Evolutionary conservation across 306 rosid genomes (phyloP).

Genomic region (Erythrophleum fordii): DNA sequence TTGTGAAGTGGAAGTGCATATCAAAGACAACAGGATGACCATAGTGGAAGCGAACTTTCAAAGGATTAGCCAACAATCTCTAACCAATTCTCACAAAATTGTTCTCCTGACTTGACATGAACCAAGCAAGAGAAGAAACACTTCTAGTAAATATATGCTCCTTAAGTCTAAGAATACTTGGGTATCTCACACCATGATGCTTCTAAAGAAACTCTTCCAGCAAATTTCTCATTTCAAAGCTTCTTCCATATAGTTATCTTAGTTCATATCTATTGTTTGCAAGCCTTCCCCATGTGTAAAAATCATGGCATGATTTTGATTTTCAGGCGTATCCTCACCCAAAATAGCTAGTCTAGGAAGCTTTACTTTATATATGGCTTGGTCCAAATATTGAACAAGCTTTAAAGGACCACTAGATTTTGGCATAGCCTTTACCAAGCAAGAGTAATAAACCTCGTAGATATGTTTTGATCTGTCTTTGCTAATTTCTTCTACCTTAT

Average conservation of each 20-base stretch:
- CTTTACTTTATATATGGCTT: slow-evolving; percentile 89
- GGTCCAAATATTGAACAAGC: slow-evolving; percentile 84
- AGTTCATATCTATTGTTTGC: slow-evolving; percentile 97
- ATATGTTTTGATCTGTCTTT: slow-evolving; percentile 75
- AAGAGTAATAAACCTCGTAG: slow-evolving; percentile 85
- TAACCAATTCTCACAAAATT: slow-evolving; percentile 97
- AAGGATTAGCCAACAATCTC: slow-evolving; percentile 92
- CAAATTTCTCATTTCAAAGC: slow-evolving; percentile 89
- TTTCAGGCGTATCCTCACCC: slow-evolving; percentile 98
- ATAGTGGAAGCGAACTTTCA: slow-evolving; percentile 94
- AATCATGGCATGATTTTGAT: slow-evolving; percentile 94
- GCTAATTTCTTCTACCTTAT: slow-evolving; percentile 92
- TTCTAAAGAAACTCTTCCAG: slow-evolving; percentile 86
- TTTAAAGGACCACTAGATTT: slow-evolving; percentile 78
- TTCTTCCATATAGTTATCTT: too few relatives aligned
- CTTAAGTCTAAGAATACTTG: slow-evolving; percentile 89
- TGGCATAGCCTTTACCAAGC: slow-evolving; percentile 93
- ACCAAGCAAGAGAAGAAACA: slow-evolving; percentile 99
- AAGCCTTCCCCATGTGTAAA: slow-evolving; percentile 97
- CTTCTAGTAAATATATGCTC: slow-evolving; percentile 98
- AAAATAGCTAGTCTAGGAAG: slow-evolving; percentile 99
- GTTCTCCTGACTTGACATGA: slow-evolving; percentile 99
- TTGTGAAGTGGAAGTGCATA: slow-evolving; percentile 87
- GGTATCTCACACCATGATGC: slow-evolving; percentile 84
- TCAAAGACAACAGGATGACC: slow-evolving; percentile 97